These are phyloP conservation scores for Termitomyces bulborhizus DNA, from an alignment of 768 basidiomycete genomes.

Conservation along the genomic window DNA sequence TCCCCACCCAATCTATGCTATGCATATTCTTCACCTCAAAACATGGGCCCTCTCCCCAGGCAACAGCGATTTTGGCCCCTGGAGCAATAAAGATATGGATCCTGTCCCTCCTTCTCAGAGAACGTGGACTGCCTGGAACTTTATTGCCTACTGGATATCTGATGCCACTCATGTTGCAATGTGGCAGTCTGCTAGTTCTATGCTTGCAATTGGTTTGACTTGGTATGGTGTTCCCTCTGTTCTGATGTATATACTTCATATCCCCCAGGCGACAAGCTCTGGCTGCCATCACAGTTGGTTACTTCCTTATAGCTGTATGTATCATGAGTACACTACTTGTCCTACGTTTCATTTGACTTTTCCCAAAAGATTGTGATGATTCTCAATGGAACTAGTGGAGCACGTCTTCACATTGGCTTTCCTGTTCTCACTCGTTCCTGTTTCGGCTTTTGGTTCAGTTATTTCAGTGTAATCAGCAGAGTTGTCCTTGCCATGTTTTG, in stretches of 20 bases:
- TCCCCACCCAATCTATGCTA: not conserved
- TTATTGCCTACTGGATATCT: slow-evolving; percentile 55
- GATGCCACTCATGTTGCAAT: slow-evolving; percentile 41
- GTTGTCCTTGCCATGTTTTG: slow-evolving; percentile 76
- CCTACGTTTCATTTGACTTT: not conserved
- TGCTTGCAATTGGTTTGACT: slow-evolving; percentile 69
- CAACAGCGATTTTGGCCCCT: slow-evolving; percentile 52
- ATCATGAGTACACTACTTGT: not conserved
- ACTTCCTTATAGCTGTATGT: slow-evolving; percentile 57
- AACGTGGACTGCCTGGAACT: slow-evolving; percentile 69
- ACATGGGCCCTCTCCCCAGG: slow-evolving; percentile 41
- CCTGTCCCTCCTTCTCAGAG: slow-evolving; percentile 55
- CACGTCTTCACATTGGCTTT: slow-evolving; percentile 73
- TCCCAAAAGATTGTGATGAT: slow-evolving; percentile 44
- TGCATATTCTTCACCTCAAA: not conserved
- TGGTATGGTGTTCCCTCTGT: slow-evolving; percentile 33
- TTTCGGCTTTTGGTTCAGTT: slow-evolving; percentile 88
- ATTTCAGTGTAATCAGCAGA: slow-evolving; percentile 77
- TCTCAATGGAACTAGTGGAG: slow-evolving; percentile 73
- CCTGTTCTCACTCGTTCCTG: slow-evolving; percentile 76
- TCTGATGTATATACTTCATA: not conserved
- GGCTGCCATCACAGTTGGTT: slow-evolving; percentile 64
- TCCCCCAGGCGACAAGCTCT: slow-evolving; percentile 54
- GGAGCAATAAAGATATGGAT: slow-evolving; percentile 76
- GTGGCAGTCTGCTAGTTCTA: slow-evolving; percentile 67